Evolutionary conservation across 78 protist genomes (phyloP).

Genomic region (Polysphondylium violaceum): DNA sequence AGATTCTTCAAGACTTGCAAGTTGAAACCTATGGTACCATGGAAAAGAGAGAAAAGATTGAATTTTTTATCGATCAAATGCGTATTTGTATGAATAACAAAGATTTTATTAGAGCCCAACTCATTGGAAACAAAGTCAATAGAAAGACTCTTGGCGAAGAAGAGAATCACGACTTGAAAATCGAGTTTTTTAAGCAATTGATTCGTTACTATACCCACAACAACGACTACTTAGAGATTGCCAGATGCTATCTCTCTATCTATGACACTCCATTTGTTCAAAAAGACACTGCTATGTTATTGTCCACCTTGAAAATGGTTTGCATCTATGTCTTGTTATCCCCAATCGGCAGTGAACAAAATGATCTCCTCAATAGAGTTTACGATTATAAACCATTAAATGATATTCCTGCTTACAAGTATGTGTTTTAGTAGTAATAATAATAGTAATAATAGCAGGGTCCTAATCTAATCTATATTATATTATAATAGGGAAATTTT

Average conservation of each 20-base stretch:
- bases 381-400: slow-evolving; percentile 51
- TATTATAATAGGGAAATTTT: slow-evolving; percentile 24
- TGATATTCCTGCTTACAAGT: slow-evolving; percentile 74
- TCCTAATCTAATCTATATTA: neutral
- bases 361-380: slow-evolving; percentile 77
- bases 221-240: slow-evolving; percentile 73
- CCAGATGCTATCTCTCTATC: slow-evolving; percentile 84
- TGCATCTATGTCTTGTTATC: slow-evolving; percentile 81
- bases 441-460: neutral
- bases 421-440: neutral
- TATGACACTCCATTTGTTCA: slow-evolving; percentile 85
- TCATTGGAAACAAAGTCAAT: slow-evolving; percentile 82
- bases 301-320: slow-evolving; percentile 46
- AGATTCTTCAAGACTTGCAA: slow-evolving; percentile 87
- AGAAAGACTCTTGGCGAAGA: slow-evolving; percentile 73
- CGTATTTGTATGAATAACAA: slow-evolving; percentile 83
- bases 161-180: slow-evolving; percentile 76
- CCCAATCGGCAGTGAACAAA: slow-evolving; percentile 80
- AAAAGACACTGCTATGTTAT: slow-evolving; percentile 28
- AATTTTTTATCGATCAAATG: slow-evolving; percentile 90
- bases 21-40: slow-evolving; percentile 91
- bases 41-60: slow-evolving; percentile 89
- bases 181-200: slow-evolving; percentile 69
- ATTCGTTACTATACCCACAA: slow-evolving; percentile 73
- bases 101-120: slow-evolving; percentile 82